phyloP scores from a whole-genome alignment of 2,329 filamentous ascomycete genomes.

The Cercospora janseana region DNA sequence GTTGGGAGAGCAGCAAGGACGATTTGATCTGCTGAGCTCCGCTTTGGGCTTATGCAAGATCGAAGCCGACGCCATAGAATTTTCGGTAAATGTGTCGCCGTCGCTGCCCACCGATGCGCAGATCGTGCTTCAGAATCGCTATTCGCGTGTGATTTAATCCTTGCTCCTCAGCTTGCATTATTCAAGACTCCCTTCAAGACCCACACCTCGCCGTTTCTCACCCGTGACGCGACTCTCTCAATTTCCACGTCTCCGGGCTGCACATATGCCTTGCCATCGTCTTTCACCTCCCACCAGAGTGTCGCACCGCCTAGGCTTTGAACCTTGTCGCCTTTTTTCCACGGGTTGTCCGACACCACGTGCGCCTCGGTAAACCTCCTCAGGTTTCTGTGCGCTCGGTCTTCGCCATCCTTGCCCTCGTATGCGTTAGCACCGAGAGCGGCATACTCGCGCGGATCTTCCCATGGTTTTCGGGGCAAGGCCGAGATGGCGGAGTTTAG shows the following conservation, averaged over 20 bases:
- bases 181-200: conserved; percentile 63
- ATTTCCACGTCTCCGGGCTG: conserved; percentile 81
- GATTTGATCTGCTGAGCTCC: no score
- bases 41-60: no score
- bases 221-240: conserved; percentile 67
- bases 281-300: conserved; percentile 77
- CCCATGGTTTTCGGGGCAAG: conserved; percentile 84
- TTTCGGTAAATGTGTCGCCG: not conserved
- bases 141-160: not conserved
- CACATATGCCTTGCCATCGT: conserved; percentile 63
- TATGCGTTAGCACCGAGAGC: conserved; percentile 69
- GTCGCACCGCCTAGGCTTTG: conserved; percentile 67
- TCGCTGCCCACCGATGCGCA: not conserved
- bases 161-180: conserved; percentile 37
- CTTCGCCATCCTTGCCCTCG: conserved; percentile 69
- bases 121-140: not conserved
- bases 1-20: no score
- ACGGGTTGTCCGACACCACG: conserved; percentile 71
- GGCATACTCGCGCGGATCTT: conserved; percentile 69
- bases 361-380: conserved; percentile 82
- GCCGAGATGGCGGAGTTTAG: conserved; percentile 75
- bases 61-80: no score
- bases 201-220: conserved; percentile 89
- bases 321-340: conserved; percentile 65
- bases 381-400: conserved; percentile 74